Conservation (phyloP, 768 basidiomycete genomes). For the Lactifluus subvellereus region DNA sequence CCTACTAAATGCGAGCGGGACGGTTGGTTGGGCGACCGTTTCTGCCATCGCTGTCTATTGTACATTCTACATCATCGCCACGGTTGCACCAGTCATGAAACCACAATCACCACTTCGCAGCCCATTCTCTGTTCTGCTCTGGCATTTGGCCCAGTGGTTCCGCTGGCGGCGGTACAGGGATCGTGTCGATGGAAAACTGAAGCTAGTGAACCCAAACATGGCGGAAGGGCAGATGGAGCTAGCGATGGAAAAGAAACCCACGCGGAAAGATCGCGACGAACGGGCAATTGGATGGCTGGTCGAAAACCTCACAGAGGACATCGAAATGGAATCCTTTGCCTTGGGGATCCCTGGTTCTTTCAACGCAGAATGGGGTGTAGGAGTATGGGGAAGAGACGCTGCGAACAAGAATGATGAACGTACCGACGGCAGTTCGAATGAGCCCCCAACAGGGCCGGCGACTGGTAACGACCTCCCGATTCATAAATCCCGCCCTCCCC, state of each 20-base stretch:
- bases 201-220: conserved; percentile 14
- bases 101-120: conserved; percentile 17
- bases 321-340: conserved; percentile 18
- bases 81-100: conserved; percentile 1
- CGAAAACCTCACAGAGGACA: conserved; percentile 3
- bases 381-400: conserved; percentile 2
- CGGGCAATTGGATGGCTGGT: conserved; percentile 16
- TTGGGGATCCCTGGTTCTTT: conserved; percentile 17
- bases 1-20: conserved; percentile 30
- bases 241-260: conserved; percentile 12
- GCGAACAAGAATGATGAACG: not conserved
- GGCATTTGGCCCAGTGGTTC: conserved; percentile 1
- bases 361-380: conserved; percentile 2
- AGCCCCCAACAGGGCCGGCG: not conserved
- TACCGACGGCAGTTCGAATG: not conserved
- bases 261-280: conserved; percentile 13
- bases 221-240: conserved; percentile 17
- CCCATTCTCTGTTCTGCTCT: conserved; percentile 11
- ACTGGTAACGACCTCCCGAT: not conserved
- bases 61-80: conserved; percentile 14
- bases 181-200: not conserved
- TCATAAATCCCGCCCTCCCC: not conserved
- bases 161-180: not conserved
- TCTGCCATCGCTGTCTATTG: conserved; percentile 8
- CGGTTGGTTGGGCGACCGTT: conserved; percentile 4